A percentile compares a stretch with the other conserved stretches of the same genome.
These are phyloP conservation scores for Chlamydomonas schloesseri DNA, from an alignment of 139 green algal genomes.

Conservation along the genomic window DNA sequence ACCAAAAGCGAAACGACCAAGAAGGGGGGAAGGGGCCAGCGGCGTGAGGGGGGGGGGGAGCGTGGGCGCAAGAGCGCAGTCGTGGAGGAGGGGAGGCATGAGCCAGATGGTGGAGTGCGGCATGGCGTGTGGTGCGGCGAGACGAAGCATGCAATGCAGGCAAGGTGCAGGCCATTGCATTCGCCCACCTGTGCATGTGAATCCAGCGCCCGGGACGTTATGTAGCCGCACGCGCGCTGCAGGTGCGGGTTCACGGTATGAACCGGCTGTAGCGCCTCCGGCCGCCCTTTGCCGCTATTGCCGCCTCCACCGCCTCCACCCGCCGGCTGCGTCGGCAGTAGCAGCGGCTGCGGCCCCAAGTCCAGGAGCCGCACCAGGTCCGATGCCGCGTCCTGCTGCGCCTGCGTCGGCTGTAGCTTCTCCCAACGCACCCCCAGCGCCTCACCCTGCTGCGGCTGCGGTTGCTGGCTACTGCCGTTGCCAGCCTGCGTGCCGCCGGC, in stretches of 20 bases:
- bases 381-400: constrained; percentile 3
- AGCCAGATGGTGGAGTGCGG: not conserved
- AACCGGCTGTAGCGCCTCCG: constrained; percentile 1
- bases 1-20: no score
- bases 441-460: not conserved
- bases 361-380: constrained; percentile 2
- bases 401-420: constrained; percentile 12
- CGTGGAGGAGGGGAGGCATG: not conserved
- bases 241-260: constrained; percentile 2
- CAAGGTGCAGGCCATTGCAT: no score
- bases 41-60: no score
- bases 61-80: no score
- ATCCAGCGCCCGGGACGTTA: not conserved
- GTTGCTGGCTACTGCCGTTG: not conserved
- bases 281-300: not conserved
- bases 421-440: constrained; percentile 8
- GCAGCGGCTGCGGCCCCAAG: not conserved
- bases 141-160: no score
- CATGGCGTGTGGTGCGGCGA: no score
- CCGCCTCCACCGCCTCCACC: not conserved
- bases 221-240: not conserved
- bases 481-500: not conserved
- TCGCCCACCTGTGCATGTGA: not conserved
- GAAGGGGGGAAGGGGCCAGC: no score
- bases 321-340: not conserved